Base-by-base conservation (phyloP, 176 grass and related monocot genomes). In the Puccinellia tenuiflora region DNA sequence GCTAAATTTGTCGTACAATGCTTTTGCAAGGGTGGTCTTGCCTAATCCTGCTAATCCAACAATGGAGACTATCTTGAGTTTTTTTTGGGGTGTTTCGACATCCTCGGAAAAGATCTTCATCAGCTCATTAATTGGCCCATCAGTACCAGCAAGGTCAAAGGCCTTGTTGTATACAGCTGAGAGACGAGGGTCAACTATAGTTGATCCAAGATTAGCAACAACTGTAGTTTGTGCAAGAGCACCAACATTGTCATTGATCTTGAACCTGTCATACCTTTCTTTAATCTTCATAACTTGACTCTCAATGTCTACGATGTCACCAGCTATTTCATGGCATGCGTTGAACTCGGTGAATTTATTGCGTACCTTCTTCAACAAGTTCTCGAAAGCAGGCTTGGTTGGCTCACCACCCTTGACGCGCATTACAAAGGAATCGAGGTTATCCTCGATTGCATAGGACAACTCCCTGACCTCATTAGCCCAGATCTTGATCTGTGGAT, bases 1-100 rank as follows among this genome's bases (percentile, higher is more conserved):
- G 14, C 17, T 48, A 48, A 48, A 14, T 14, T 17, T 48, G 14
- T 48, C 46, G 17, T 48, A 48, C 15, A 48, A 3, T 17, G 15
- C 46, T 48, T 48, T 48, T 4, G 46, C 46, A 52, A 75, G 72
- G 20, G 78, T 81, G 26, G 78, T 81, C 78, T 81, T 81, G 42
- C 78, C 78, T 10, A 35, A 51, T 9, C 78, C 76, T 28, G 34
- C 54, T 1, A 63, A 42, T 40, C 33, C 33, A 2, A 34, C 33
- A 34, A 34, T 2, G 4, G 33, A 34, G 33, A 34, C 2, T 2
- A 4, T 24, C 55, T 63, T 79, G 13, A 63, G 56, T 5, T 47
- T 59, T 16, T 33, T 17, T 5, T 15, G 6, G 5, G 29, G 11
- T 28, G 1, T n/a, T n/a, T n/a, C 34, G 33, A 43, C 34, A 11